A percentile compares a stretch with the other conserved stretches of the same genome.
Conservation (phyloP, 2,329 filamentous ascomycete genomes). For the Emericellopsis cladophorae region DNA sequence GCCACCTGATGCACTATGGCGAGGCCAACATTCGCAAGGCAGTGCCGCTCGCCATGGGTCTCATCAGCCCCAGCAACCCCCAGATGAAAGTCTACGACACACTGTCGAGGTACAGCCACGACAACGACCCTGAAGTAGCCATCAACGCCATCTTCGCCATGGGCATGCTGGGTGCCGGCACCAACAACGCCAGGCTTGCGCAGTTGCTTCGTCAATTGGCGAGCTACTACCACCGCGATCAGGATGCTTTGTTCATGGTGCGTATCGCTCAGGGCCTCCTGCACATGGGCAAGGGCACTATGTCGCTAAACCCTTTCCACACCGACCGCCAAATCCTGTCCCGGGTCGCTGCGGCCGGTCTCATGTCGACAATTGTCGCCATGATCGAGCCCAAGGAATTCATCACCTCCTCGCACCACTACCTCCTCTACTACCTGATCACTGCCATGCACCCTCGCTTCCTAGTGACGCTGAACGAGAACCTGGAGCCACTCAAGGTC, state of each 20-base stretch:
- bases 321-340: constrained; percentile 94
- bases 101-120: constrained; percentile 91
- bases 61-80: constrained; percentile 93
- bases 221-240: constrained; percentile 95
- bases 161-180: constrained; percentile 91
- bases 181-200: constrained; percentile 92
- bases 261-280: constrained; percentile 93
- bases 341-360: constrained; percentile 75
- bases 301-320: constrained; percentile 97
- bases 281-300: constrained; percentile 98
- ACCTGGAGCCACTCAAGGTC: constrained; percentile 84
- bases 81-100: constrained; percentile 99
- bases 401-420: constrained; percentile 58
- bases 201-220: constrained; percentile 90
- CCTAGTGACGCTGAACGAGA: constrained; percentile 89
- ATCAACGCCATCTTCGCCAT: constrained; percentile 99
- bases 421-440: constrained; percentile 93
- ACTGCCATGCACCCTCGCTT: constrained; percentile 96
- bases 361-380: constrained; percentile 80
- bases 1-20: constrained; percentile 98
- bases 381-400: constrained; percentile 93
- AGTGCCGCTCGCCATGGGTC: constrained; percentile 89
- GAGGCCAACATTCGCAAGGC: constrained; percentile 94
- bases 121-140: constrained; percentile 96
- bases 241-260: constrained; percentile 97